A percentile compares a stretch with the other conserved stretches of the same genome.
phyloP scores from a whole-genome alignment of 345 rosid species.

The Punica granatum region DNA sequence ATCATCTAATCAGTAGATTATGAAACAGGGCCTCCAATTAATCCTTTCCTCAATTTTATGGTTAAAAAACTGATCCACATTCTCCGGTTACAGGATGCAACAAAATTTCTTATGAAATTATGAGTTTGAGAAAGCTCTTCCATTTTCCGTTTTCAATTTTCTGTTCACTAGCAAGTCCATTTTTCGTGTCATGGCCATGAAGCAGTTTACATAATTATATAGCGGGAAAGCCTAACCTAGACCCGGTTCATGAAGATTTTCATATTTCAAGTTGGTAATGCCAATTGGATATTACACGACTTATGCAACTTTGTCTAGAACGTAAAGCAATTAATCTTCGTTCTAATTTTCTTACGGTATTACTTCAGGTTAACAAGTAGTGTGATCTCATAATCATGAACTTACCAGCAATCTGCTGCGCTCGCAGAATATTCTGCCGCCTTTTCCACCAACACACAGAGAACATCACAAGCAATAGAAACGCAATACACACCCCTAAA shows the following conservation, averaged over 20 bases:
- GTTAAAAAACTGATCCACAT: neutral
- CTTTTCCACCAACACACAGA: slow-evolving; percentile 78
- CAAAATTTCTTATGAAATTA: neutral
- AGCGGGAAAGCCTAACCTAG: neutral
- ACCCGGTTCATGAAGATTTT: neutral
- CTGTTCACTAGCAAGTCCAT: neutral
- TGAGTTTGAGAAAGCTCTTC: neutral
- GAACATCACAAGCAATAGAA: slow-evolving; percentile 51
- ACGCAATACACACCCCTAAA: slow-evolving; percentile 44
- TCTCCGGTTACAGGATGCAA: neutral
- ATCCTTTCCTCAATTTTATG: neutral
- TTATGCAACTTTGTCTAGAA: neutral
- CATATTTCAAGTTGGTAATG: neutral
- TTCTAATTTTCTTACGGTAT: neutral
- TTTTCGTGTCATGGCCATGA: neutral
- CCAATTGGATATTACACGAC: neutral
- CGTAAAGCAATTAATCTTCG: neutral
- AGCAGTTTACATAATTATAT: too few relatives aligned
- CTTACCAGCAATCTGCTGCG: slow-evolving; percentile 82
- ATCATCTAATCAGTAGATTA: neutral
- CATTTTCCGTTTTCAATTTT: neutral
- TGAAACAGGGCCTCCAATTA: neutral
- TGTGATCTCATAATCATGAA: slow-evolving; percentile 7
- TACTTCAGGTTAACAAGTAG: neutral
- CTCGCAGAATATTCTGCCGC: slow-evolving; percentile 81